These are phyloP conservation scores for Trypanosoma melophagium DNA, from an alignment of 208 protist genomes.

Conservation along the genomic window DNA sequence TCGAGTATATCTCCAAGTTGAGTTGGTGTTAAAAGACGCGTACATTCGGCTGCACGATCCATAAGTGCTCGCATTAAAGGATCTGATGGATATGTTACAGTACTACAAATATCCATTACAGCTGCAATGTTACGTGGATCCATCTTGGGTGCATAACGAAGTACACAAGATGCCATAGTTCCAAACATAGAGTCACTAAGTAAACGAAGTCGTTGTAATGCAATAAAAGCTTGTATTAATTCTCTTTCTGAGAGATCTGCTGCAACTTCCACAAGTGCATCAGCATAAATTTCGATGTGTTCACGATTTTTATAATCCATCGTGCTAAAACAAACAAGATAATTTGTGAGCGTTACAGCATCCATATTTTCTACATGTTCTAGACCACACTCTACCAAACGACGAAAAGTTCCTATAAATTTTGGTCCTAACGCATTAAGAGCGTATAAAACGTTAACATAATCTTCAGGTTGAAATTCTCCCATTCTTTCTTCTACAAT, in stretches of 20 bases:
- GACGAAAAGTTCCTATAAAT: constrained; percentile 56
- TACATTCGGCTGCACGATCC: constrained; percentile 64
- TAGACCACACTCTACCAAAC: constrained; percentile 65
- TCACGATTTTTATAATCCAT: constrained; percentile 66
- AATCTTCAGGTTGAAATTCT: constrained; percentile 83
- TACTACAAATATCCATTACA: constrained; percentile 86
- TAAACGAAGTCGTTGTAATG: constrained; percentile 63
- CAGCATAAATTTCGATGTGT: constrained; percentile 86
- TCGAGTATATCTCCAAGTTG: constrained; percentile 75
- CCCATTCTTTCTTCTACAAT: constrained; percentile 44
- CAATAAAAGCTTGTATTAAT: constrained; percentile 75
- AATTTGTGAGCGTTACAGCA: constrained; percentile 63
- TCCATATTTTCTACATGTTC: constrained; percentile 84
- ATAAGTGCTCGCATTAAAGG: constrained; percentile 65
- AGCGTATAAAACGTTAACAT: constrained; percentile 54
- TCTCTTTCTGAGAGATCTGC: constrained; percentile 60
- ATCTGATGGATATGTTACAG: constrained; percentile 50
- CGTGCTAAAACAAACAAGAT: constrained; percentile 58
- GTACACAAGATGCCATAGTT: constrained; percentile 40
- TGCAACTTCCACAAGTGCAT: constrained; percentile 76
- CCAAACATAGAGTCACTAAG: constrained; percentile 70
- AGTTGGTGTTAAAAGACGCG: constrained; percentile 50
- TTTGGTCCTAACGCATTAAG: constrained; percentile 48
- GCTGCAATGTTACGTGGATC: constrained; percentile 55
- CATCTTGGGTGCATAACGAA: constrained; percentile 46